Evolutionary conservation across 169 alveolate species (phyloP).

Genomic region (Miamiensis avidus): DNA sequence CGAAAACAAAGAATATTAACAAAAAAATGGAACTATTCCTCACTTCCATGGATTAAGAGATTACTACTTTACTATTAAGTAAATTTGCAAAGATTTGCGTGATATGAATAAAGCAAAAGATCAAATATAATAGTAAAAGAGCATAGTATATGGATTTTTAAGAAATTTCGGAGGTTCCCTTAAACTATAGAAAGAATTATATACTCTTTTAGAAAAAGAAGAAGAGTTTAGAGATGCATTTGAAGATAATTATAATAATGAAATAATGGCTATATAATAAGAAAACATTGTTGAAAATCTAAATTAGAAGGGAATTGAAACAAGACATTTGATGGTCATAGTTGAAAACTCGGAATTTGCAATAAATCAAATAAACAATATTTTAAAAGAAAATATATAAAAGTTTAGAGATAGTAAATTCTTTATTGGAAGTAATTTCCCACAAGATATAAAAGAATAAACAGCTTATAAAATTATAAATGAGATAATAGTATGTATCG

Average conservation of each 20-base stretch:
- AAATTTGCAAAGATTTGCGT: not conserved
- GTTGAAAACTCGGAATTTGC: not conserved
- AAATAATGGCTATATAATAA: too few species aligned
- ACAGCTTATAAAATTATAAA: slow-evolving; percentile 48
- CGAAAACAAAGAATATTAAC: too few species aligned
- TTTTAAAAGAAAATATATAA: not conserved
- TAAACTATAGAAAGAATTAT: too few species aligned
- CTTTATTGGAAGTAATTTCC: slow-evolving; percentile 60
- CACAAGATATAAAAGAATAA: slow-evolving; percentile 50
- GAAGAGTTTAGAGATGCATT: not conserved
- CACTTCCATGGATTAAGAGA: not conserved
- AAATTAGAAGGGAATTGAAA: not conserved
- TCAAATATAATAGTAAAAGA: too few species aligned
- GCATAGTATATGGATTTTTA: not conserved
- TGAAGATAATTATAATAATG: too few species aligned
- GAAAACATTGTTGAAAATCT: not conserved
- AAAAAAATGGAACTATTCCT: too few species aligned
- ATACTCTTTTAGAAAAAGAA: not conserved
- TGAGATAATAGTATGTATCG: slow-evolving; percentile 57
- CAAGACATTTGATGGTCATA: not conserved
- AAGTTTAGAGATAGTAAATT: slow-evolving; percentile 15
- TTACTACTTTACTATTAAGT: not conserved
- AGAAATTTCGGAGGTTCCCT: not conserved
- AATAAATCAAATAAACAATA: not conserved
- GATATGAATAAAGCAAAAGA: not conserved